Base-by-base conservation (phyloP, 176 grass and related monocot genomes). In the Aegilops bicornis region DNA sequence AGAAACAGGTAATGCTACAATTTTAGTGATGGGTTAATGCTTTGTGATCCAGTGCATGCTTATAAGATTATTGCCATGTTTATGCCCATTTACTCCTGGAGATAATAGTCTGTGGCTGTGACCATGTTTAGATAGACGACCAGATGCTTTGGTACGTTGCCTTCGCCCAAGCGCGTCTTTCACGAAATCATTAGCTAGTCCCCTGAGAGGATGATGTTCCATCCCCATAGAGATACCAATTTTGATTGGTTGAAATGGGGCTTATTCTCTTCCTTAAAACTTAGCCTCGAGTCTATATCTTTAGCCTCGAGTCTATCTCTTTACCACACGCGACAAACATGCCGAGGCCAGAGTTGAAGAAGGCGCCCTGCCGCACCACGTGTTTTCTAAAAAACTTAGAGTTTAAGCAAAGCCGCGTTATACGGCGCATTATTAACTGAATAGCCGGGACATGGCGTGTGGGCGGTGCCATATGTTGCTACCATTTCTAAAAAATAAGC, bases 1-100 rank as follows among this genome's bases (percentile, higher is more conserved):
- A 15, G 31, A 24, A 69, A 35, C 48, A 78, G 72, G 69, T 47
- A 69, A 82, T 15, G 48, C 35, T 58, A 61, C 24, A 9, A 11
- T 77, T 82, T 52, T 58, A 40, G 23, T 58, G 61, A 22, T 9
- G 17, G 17, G 20, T 35, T 3, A 58, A 45, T 24, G 32, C 23
- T 65, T 66, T 39, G 64, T 27, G 17, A 77, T 76, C n/a, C 12
- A 87, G 81, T 82, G 79, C 42, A 42, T 78, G 42, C 59, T 11
- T 2, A 36, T 32, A 29, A 58, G 20, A 35, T 6, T 87, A 82
- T 59, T 31, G 7, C 8, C 19, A 33, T 82, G 33, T 69, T 77
- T 69, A 42, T 77, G 1, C 79, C 79, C 62, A 22, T 88, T 77
- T 76, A 52, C 43, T 47, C 43, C 43, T 47, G 12, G 43, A 47